Conservation (phyloP, 768 basidiomycete genomes). For the Saitozyma sp. region DNA sequence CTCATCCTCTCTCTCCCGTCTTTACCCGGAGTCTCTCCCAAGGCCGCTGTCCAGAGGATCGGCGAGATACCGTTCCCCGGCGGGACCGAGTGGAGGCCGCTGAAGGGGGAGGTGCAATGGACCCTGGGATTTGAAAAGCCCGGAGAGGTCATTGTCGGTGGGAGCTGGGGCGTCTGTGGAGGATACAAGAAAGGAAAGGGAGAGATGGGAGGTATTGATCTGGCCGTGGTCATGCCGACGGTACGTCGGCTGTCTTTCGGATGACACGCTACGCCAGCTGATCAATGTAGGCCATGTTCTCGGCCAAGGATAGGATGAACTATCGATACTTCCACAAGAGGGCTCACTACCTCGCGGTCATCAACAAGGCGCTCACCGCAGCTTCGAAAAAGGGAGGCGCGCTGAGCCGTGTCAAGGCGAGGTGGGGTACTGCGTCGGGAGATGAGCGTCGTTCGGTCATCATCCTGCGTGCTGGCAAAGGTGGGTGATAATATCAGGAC, state of each 20-base stretch:
- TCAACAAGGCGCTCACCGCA: slow-evolving; percentile 63
- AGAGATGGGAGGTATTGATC: slow-evolving; percentile 67
- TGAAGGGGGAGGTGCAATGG: slow-evolving; percentile 65
- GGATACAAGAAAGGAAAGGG: slow-evolving; percentile 70
- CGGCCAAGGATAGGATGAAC: slow-evolving; percentile 91
- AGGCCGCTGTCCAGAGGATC: slow-evolving; percentile 60
- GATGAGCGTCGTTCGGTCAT: slow-evolving; percentile 39
- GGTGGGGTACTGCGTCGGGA: slow-evolving; percentile 25
- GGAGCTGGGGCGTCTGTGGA: slow-evolving; percentile 81
- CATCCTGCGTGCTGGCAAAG: slow-evolving; percentile 38
- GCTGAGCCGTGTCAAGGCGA: slow-evolving; percentile 25
- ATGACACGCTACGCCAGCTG: slow-evolving; percentile 38
- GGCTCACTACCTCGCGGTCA: slow-evolving; percentile 78
- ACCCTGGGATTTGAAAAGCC: slow-evolving; percentile 79
- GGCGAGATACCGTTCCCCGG: slow-evolving; percentile 60
- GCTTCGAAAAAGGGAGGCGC: slow-evolving; percentile 13
- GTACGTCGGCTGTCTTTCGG: slow-evolving; percentile 58
- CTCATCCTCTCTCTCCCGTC: slow-evolving; percentile 65
- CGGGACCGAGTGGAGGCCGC: slow-evolving; percentile 53
- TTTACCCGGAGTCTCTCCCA: slow-evolving; percentile 64
- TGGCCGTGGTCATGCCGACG: slow-evolving; percentile 83
- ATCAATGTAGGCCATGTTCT: slow-evolving; percentile 65
- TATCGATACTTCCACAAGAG: slow-evolving; percentile 89
- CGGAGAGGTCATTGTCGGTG: slow-evolving; percentile 71
- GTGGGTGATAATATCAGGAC: slow-evolving; percentile 21